Evolutionary conservation across 192 early-diverging fungal genomes (phyloP).

Genomic region (Podila clonocystis): DNA sequence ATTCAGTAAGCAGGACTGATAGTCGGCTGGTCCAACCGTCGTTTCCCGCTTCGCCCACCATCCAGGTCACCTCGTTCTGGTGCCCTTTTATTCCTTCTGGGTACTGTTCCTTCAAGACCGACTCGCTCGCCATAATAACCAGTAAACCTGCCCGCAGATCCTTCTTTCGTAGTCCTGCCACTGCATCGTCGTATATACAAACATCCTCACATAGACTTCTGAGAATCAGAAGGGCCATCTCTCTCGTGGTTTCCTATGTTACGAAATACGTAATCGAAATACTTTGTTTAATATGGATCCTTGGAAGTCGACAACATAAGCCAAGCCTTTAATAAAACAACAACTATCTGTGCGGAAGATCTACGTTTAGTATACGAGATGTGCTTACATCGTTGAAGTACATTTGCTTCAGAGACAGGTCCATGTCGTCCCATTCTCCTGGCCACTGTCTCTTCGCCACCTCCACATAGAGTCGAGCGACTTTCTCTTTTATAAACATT

Average conservation of each 20-base stretch:
- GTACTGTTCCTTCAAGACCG: constrained; percentile 54
- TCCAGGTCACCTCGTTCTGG: constrained; percentile 50
- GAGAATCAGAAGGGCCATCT: constrained; percentile 64
- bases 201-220: constrained; percentile 69
- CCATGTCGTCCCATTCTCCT: constrained; percentile 66
- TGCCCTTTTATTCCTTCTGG: constrained; percentile 54
- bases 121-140: constrained; percentile 60
- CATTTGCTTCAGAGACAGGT: constrained; percentile 54
- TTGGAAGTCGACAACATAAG: neutral
- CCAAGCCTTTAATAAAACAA: neutral
- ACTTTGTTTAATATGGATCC: neutral
- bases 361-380: neutral
- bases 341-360: neutral
- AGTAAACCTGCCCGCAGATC: constrained; percentile 66
- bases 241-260: constrained; percentile 56
- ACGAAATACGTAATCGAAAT: neutral
- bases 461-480: constrained; percentile 65
- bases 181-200: constrained; percentile 66
- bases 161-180: constrained; percentile 65
- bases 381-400: constrained; percentile 55
- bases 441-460: constrained; percentile 73
- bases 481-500: constrained; percentile 69
- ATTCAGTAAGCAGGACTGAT: constrained; percentile 33
- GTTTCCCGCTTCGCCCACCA: constrained; percentile 61
- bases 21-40: constrained; percentile 67